Evolutionary conservation across 2,329 filamentous ascomycete genomes (phyloP), one percentile per base, ranked within the genome.

Genomic region (Penicillium sp.): DNA sequence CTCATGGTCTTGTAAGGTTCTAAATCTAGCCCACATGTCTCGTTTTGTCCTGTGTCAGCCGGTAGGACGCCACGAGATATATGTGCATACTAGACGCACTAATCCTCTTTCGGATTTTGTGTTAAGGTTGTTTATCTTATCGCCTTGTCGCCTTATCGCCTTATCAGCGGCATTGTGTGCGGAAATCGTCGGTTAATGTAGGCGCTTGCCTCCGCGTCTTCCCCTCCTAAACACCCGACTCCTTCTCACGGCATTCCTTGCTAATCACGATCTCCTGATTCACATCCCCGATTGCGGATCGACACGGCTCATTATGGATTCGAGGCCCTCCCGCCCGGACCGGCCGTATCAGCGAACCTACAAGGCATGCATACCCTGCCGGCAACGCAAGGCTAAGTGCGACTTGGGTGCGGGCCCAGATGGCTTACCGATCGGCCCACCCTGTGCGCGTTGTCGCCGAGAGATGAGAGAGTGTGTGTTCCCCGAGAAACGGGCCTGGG

Each of bases 301-400:
- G 50, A 49, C 43, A 47, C 60, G 57, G 55, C 58, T 65, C 55
- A 65, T 22, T 45, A 67, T 67, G 65, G 62, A 66, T 56, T 59
- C 61, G 49, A 65, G 65, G 49, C 58, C 65, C 60, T 52, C 62
- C 54, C 63, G 63, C 54, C 66, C 61, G 71, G 78, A 69, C 52
- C 70, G 69, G 50, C 64, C 66, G 51, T 81, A 80, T 66, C 78
- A 82, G 68, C 79, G 80, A 58, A 79, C 80, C 37, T 83, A 83
- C 76, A 82, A 83, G 68, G 81, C 81, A 22, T 83, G 81, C 66
- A 77, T 82, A 56, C 77, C 79, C 56, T 83, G 80, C 63, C 79
- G 80, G 50, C 77, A 81, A 62, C 74, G 79, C 52, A 83, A 82
- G 69, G 79, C 80, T 50, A 82, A 80, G 68, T 83, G 81, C 61